A percentile compares a stretch with the other conserved stretches of the same genome.
Conservation (phyloP, 225 moss, liverwort and hornwort genomes). For the Marchantia paleacea region DNA sequence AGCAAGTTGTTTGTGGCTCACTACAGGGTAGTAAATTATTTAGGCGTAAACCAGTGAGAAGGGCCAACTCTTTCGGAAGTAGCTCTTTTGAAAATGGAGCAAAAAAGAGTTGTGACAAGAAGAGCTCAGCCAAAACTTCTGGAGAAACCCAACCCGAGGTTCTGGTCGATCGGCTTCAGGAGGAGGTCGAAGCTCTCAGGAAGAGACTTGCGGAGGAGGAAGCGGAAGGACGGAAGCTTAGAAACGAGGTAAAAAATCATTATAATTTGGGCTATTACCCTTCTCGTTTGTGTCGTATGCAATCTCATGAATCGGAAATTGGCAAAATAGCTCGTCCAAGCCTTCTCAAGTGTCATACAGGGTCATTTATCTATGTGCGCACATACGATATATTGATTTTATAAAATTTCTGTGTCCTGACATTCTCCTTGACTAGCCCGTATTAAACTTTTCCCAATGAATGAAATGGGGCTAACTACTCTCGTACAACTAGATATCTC, state of each 20-base stretch:
- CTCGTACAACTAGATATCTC: no score
- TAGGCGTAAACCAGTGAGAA: constrained; percentile 35
- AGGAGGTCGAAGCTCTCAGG: constrained; percentile 40
- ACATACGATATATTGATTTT: no score
- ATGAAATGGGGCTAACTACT: no score
- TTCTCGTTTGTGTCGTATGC: no score
- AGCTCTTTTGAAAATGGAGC: constrained; percentile 34
- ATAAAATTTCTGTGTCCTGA: no score
- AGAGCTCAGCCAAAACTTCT: background rate
- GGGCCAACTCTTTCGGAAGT: constrained; percentile 38
- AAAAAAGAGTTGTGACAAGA: constrained; percentile 26
- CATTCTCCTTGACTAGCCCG: no score
- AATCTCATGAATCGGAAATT: no score
- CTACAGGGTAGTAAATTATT: constrained; percentile 35
- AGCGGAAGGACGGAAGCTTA: constrained; percentile 37
- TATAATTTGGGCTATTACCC: no score
- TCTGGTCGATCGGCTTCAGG: constrained; percentile 39
- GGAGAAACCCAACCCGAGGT: constrained; percentile 8
- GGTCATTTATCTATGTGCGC: no score
- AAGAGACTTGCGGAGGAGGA: constrained; percentile 43
- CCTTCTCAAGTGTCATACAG: no score
- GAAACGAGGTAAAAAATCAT: constrained; percentile 32
- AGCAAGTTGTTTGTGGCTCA: constrained; percentile 27
- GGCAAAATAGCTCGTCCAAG: no score
- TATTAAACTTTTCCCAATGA: no score